Base-by-base conservation (phyloP, 306 rosid genomes). In the Dalbergia cultrata region DNA sequence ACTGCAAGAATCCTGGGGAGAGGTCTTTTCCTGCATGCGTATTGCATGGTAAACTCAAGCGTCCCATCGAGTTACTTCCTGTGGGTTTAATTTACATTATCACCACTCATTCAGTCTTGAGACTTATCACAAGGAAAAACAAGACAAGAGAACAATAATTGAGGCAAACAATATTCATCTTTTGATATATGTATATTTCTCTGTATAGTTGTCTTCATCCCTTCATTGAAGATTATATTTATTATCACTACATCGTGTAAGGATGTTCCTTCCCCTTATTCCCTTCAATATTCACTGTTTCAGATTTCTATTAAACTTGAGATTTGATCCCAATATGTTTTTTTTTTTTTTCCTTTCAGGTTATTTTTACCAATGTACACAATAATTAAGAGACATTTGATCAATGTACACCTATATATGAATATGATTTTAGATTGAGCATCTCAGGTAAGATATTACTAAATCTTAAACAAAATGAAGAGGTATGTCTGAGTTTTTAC, bases 21-120 rank as follows among this genome's bases (percentile, higher is more conserved):
- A 79, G 8, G 77, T 79, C 82, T 70, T 47, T 31, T 79, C 82
- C 22, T 57, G 33, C 58, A 14, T 77, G 82, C 82, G 57, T 26
- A 61, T 62, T 61, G 70, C 80, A 44, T 78, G 70, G 37, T 67
- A 54, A 78, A 67, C 82, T 56, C 75, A 67, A 21, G 4, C 18
- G 59, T 77, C 81, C 67, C 81, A 78, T 67, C 75, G 6, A 2
- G 14, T 52, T 66, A 18, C 53, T 37, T 39, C 53, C 13, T 49
- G 16, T 41, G 8, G 18, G 17, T 44, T 37, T 19, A 35, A 12
- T 64, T 16, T 11, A 34, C 26, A 13, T 50, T 14, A 26, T 47
- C 43, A 22, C 22, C 43, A 50, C 21, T 33, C 31, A 33, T 71
- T 53, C 16, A 16, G 16, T 39, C 26, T 61, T 5, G 14, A 13